Base-by-base conservation (phyloP, 176 grass and related monocot species). In the Ensete glaucum region DNA sequence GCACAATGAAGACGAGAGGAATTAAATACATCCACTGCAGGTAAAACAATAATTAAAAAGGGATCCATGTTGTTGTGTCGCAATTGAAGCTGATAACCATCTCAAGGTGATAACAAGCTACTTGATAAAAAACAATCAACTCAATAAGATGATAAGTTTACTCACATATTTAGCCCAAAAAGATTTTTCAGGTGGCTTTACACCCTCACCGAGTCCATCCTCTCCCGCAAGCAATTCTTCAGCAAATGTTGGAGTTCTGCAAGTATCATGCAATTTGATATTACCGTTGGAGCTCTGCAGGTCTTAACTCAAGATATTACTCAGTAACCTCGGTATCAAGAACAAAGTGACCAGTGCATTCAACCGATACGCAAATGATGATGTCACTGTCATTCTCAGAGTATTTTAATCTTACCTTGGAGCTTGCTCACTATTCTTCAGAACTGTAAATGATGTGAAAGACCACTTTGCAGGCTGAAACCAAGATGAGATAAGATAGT, bases 121-220 rank as follows among this genome's bases (percentile, higher is more conserved):
- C 34, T 54, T 2, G 2, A 56, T 55, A 56, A 55, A 50, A 56
- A 55, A 50, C 26, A 59, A 50, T 62, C 55, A n/a, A 29, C 5
- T 60, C 62, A 26, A 10, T 53, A 72, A 52, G 43, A 54, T 29
- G 3, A 54, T 54, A 66, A 55, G 71, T 64, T 55, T 62, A 85
- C 95, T 91, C 62, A 99, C 95, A 79, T 99, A 99, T 99, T 99
- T 99, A 84, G 86, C 88, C 95, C 95, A 99, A 75, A 99, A 99
- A 65, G 95, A 89, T 74, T 84, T 99, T 78, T 99, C 95, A 53
- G 88, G 95, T 58, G 84, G 88, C 83, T 89, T 91, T 34, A 99
- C 75, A 27, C 84, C 95, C 82, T 99, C 95, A 64, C 77, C 86
- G 48, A 89, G 87, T 76, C 81, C 82, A 78, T 78, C 85, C 20